Percentiles rank a stretch among this genome's conserved stretches.
These are phyloP conservation scores for Conticribra guillardii DNA, from an alignment of 108 stramenopile genomes.

Conservation along the genomic window DNA sequence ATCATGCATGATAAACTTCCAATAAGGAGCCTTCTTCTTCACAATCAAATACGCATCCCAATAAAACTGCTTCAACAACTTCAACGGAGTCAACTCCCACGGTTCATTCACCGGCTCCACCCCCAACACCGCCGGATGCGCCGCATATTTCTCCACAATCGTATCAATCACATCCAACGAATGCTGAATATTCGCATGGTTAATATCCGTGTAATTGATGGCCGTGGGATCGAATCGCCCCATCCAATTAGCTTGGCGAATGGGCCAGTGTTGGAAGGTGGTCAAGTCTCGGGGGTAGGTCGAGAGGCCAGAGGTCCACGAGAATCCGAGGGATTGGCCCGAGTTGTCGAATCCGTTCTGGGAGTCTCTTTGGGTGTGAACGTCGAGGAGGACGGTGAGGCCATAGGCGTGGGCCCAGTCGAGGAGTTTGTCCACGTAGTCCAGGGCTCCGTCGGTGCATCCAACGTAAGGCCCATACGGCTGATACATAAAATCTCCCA, in stretches of 20 bases:
- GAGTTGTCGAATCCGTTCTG: conserved; percentile 95
- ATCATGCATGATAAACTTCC: conserved; percentile 97
- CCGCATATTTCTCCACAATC: conserved; percentile 77
- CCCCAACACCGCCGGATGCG: conserved; percentile 87
- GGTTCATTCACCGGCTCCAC: conserved; percentile 95
- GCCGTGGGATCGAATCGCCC: conserved; percentile 76
- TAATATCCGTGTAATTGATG: conserved; percentile 69
- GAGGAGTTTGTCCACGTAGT: conserved; percentile 83
- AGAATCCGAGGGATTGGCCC: conserved; percentile 73
- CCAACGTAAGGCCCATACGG: conserved; percentile 91
- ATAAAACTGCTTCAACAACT: conserved; percentile 83
- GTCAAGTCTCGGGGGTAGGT: conserved; percentile 46
- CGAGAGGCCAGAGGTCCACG: conserved; percentile 73
- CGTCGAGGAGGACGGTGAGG: conserved; percentile 79
- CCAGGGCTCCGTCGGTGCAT: conserved; percentile 89
- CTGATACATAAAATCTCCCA: conserved; percentile 92
- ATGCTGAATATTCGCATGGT: conserved; percentile 81
- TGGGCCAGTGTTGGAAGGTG: conserved; percentile 87
- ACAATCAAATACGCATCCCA: conserved; percentile 94
- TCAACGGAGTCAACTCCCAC: conserved; percentile 90
- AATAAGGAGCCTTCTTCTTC: conserved; percentile 84
- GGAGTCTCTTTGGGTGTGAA: conserved; percentile 82
- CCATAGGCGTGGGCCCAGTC: conserved; percentile 75
- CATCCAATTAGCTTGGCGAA: conserved; percentile 89
- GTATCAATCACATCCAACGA: conserved; percentile 72